Conservation (phyloP, 2,329 filamentous ascomycete genomes). For the Sporothrix luriei region DNA sequence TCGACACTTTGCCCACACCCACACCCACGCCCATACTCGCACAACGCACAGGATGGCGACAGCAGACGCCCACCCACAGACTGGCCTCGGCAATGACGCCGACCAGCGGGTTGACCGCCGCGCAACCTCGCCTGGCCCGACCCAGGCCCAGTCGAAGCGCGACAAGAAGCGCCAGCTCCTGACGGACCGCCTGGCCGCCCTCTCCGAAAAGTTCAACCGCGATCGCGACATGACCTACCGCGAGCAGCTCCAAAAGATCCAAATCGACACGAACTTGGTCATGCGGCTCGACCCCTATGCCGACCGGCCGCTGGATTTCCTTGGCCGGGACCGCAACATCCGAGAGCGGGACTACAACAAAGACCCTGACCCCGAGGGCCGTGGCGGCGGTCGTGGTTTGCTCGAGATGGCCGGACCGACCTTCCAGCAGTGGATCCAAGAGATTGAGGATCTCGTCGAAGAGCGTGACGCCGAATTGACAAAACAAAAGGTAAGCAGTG, state of each 20-base stretch:
- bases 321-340: conserved; percentile 40
- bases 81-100: conserved; percentile 28
- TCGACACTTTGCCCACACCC: neutral
- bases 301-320: conserved; percentile 48
- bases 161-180: conserved; percentile 87
- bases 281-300: conserved; percentile 81
- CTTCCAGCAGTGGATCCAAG: conserved; percentile 81
- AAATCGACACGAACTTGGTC: conserved; percentile 84
- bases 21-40: neutral
- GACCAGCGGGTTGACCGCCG: conserved; percentile 39
- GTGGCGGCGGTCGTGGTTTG: conserved; percentile 55
- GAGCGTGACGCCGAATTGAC: conserved; percentile 81
- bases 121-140: conserved; percentile 42
- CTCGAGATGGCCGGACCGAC: conserved; percentile 77
- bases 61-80: conserved; percentile 28
- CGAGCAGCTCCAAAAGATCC: conserved; percentile 87
- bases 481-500: conserved; percentile 72
- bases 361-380: conserved; percentile 43
- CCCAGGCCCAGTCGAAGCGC: conserved; percentile 71
- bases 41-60: conserved; percentile 29
- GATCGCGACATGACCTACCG: conserved; percentile 84
- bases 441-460: conserved; percentile 86
- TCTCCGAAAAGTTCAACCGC: conserved; percentile 75
- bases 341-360: conserved; percentile 43
- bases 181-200: conserved; percentile 73